Conservation (phyloP, 1,284 basidiomycete genomes). For the Ceratobasidium sp. region DNA sequence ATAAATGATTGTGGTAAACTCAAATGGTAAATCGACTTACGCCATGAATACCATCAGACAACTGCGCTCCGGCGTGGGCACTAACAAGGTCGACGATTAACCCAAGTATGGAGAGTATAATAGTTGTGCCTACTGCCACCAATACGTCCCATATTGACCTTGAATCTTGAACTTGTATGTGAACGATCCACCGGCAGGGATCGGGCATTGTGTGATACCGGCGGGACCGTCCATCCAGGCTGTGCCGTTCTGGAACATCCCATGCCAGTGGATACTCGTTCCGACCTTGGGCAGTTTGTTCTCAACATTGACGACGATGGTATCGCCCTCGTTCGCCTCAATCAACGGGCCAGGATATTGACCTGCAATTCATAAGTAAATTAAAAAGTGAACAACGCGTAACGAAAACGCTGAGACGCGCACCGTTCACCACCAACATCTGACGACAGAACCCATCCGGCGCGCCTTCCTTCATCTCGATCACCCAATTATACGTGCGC, state of each 20-base stretch:
- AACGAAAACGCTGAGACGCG: constrained; percentile 25
- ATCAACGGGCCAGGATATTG: constrained; percentile 63
- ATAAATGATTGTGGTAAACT: background rate
- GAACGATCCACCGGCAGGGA: constrained; percentile 60
- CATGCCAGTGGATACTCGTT: constrained; percentile 61
- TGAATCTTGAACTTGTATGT: constrained; percentile 60
- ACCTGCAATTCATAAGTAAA: constrained; percentile 48
- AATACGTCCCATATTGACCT: constrained; percentile 54
- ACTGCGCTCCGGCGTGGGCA: constrained; percentile 42
- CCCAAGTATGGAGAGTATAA: no score
- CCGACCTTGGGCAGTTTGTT: constrained; percentile 57
- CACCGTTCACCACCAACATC: constrained; percentile 63
- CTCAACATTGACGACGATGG: constrained; percentile 58
- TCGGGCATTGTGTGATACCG: constrained; percentile 64
- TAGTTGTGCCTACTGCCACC: constrained; percentile 55
- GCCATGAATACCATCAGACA: constrained; percentile 48
- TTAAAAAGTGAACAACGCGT: background rate
- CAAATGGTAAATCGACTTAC: constrained; percentile 50
- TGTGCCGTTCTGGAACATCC: constrained; percentile 57
- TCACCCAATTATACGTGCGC: constrained; percentile 56
- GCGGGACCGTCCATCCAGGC: constrained; percentile 61
- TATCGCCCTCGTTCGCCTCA: constrained; percentile 62
- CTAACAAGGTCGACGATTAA: background rate
- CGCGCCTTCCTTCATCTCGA: constrained; percentile 54
- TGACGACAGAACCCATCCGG: constrained; percentile 57